Conservation (phyloP, 352 stramenopile genomes). For the Bremia lactucae region DNA sequence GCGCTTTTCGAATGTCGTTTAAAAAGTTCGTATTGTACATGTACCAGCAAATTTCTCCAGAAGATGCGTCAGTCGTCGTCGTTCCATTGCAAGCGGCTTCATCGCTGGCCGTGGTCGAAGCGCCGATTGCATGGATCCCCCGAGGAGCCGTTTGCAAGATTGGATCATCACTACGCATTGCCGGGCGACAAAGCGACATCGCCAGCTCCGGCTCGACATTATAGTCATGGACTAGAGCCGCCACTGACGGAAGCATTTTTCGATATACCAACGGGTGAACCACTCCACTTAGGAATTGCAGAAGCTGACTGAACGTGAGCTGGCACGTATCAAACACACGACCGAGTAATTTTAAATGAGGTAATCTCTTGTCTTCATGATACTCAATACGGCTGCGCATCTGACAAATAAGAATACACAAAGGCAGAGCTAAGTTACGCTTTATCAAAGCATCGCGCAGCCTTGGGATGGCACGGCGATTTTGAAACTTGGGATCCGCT, state of each 20-base stretch:
- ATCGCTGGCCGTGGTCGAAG: constrained; percentile 19
- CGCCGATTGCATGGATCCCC: constrained; percentile 38
- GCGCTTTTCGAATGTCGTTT: constrained; percentile 40
- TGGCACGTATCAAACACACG: constrained; percentile 77
- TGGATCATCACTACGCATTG: constrained; percentile 64
- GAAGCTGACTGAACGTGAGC: constrained; percentile 74
- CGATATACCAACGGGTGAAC: constrained; percentile 59
- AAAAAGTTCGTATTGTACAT: constrained; percentile 56
- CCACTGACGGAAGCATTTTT: constrained; percentile 60
- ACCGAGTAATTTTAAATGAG: constrained; percentile 71
- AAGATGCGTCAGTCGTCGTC: constrained; percentile 5
- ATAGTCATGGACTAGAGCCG: constrained; percentile 55
- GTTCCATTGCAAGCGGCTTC: constrained; percentile 3
- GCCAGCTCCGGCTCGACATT: constrained; percentile 62
- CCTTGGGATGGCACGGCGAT: constrained; percentile 67
- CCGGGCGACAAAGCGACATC: constrained; percentile 68
- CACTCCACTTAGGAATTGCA: constrained; percentile 77
- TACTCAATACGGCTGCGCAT: constrained; percentile 81
- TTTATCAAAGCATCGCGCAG: constrained; percentile 81
- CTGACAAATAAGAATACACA: constrained; percentile 77
- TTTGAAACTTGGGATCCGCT: constrained; percentile 71
- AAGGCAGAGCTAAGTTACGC: constrained; percentile 54
- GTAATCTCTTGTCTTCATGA: constrained; percentile 38
- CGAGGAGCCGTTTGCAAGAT: constrained; percentile 54
- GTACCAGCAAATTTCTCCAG: constrained; percentile 34